phyloP scores from a whole-genome alignment of 345 rosid genomes.

The Clausena lansium region DNA sequence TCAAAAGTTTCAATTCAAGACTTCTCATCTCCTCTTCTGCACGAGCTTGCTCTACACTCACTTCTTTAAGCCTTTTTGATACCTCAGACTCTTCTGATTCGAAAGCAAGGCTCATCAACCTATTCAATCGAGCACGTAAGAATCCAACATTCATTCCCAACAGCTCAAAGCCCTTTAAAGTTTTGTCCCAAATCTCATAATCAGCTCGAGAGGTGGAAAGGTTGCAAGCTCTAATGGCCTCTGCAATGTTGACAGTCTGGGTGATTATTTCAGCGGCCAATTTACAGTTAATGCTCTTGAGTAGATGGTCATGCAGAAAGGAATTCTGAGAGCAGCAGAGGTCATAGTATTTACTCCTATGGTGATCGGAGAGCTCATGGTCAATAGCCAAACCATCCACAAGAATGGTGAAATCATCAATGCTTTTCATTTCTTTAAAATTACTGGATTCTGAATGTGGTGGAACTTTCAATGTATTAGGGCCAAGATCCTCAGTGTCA shows the following conservation, averaged over 20 bases:
- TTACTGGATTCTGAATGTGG: slow-evolving; percentile 20
- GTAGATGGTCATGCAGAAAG: slow-evolving; percentile 40
- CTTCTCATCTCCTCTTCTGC: slow-evolving; percentile 26
- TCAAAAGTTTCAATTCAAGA: slow-evolving; percentile 29
- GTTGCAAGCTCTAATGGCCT: slow-evolving; percentile 38
- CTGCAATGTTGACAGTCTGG: slow-evolving; percentile 44
- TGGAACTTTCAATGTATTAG: slow-evolving; percentile 13
- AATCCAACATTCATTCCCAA: slow-evolving; percentile 51
- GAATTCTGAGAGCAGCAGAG: slow-evolving; percentile 41
- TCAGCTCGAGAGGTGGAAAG: slow-evolving; percentile 29
- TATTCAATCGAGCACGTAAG: slow-evolving; percentile 30
- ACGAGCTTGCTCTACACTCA: slow-evolving; percentile 21
- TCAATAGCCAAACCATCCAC: slow-evolving; percentile 31
- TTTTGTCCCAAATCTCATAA: slow-evolving; percentile 43
- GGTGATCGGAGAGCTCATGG: slow-evolving; percentile 32
- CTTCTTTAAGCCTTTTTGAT: slow-evolving; percentile 24
- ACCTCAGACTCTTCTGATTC: slow-evolving; percentile 29
- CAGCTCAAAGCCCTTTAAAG: slow-evolving; percentile 50
- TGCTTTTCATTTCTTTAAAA: slow-evolving; percentile 24
- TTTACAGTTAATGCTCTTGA: slow-evolving; percentile 39
- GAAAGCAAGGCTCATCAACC: slow-evolving; percentile 27
- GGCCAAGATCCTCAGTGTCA: slow-evolving; percentile 1
- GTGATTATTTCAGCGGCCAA: slow-evolving; percentile 49
- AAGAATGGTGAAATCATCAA: slow-evolving; percentile 33
- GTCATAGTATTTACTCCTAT: slow-evolving; percentile 35